These are phyloP conservation scores for Sporothrix phasma DNA, from an alignment of 2,329 filamentous ascomycete species.

Conservation along the genomic window DNA sequence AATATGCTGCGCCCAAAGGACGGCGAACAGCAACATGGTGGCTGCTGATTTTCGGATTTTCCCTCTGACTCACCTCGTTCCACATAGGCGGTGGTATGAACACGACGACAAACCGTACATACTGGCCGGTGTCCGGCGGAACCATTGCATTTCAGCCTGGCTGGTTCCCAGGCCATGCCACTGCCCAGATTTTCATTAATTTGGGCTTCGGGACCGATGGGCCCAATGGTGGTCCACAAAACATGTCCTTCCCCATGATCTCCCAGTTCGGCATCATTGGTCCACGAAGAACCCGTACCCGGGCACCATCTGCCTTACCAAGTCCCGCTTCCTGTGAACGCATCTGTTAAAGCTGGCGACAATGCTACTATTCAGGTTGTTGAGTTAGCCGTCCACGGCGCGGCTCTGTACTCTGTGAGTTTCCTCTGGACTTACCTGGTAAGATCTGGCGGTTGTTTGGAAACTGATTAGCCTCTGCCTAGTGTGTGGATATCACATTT, in stretches of 20 bases:
- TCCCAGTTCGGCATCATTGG: slow-evolving; percentile 74
- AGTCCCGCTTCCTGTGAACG: slow-evolving; percentile 67
- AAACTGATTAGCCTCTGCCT: neutral
- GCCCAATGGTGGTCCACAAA: slow-evolving; percentile 56
- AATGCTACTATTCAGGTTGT: slow-evolving; percentile 85
- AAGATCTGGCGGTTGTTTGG: neutral
- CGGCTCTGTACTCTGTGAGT: slow-evolving; percentile 67
- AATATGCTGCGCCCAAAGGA: neutral
- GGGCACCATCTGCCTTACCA: slow-evolving; percentile 80
- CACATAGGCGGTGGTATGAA: slow-evolving; percentile 69
- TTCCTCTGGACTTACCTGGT: neutral
- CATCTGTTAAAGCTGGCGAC: slow-evolving; percentile 67
- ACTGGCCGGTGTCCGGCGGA: slow-evolving; percentile 81
- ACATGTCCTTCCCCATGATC: slow-evolving; percentile 81
- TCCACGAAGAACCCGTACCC: slow-evolving; percentile 77
- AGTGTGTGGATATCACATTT: slow-evolving; percentile 95
- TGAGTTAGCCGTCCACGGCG: slow-evolving; percentile 74
- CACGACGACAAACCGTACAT: slow-evolving; percentile 71
- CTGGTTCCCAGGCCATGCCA: slow-evolving; percentile 85
- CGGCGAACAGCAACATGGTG: neutral
- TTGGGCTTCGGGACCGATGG: slow-evolving; percentile 68
- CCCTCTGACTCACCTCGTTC: neutral
- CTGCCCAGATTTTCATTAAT: slow-evolving; percentile 82
- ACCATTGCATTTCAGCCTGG: slow-evolving; percentile 86
- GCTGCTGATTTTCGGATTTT: neutral